Evolutionary conservation across 305 asterid genomes (phyloP), one percentile per base, ranked within the genome.

Genomic region (Fraxinus albicans): DNA sequence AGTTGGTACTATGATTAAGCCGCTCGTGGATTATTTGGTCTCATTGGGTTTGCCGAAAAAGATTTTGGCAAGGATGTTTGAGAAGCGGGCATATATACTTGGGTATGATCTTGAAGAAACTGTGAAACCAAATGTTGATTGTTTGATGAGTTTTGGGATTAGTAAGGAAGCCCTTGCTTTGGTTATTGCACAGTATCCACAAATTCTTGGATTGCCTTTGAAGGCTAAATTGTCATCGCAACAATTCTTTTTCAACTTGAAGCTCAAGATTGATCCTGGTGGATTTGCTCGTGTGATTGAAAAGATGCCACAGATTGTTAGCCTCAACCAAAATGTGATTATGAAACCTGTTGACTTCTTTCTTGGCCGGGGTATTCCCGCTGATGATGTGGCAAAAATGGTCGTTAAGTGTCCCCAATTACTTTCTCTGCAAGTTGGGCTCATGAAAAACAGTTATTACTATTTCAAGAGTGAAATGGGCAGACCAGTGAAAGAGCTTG

Each of bases 151-250:
- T 88, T 96, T 96, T 67, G 99, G 98, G 33, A 78, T 92, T 84
- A 85, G 83, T 35, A 91, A 89, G 83, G 97, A 94, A 84, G 78
- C 87, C 3, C 85, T 95, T 74, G 88, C 95, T 63, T 88, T 93
- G 0, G 74, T 95, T 73, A 90, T 95, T 77, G 96, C 98, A 0
- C 99, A 95, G 17, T 92, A 87, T 85, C 99, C 98, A 3, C 98
- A 92, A 80, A 91, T 94, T 76, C 90, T 95, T 38, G 97, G 97
- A 17, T 85, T 95, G 84, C 99, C 99, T 15, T 78, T 95, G 89
- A 94, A 93, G 86, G 97, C 99, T 80, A 94, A 95, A n/a, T 53
- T 95, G 58, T 93, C 99, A 13, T 89, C 99, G 0, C 97, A 94
- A 63, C 98, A 95, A 33, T 93, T 90, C 97, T 92, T 93, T 84